Evolutionary conservation across 371 early-diverging fungal genomes (phyloP).

Genomic region (Saksenaea oblongispora): DNA sequence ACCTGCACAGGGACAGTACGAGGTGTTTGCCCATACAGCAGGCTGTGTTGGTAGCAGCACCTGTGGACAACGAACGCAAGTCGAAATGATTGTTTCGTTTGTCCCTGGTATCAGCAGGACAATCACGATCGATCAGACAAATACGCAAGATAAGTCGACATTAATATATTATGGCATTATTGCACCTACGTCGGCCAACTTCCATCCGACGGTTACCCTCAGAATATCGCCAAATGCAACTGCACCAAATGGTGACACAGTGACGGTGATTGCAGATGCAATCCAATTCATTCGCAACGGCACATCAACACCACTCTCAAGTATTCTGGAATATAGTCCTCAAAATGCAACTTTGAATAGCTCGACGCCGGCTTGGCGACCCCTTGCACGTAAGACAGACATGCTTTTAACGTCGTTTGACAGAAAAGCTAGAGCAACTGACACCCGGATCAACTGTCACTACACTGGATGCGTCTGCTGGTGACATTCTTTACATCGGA

Average conservation of each 20-base stretch:
- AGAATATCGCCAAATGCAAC: conserved; percentile 21
- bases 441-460: conserved; percentile 25
- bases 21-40: conserved; percentile 67
- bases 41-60: conserved; percentile 65
- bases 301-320: conserved; percentile 26
- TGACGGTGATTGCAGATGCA: conserved; percentile 32
- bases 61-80: conserved; percentile 54
- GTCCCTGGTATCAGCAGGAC: conserved; percentile 38
- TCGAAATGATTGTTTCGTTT: conserved; percentile 43
- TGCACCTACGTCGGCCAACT: conserved; percentile 25
- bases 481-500: conserved; percentile 34
- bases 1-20: conserved; percentile 62
- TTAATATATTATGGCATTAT: conserved; percentile 55
- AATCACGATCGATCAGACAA: conserved; percentile 45
- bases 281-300: conserved; percentile 38
- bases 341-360: conserved; percentile 26
- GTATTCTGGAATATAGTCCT: conserved; percentile 41
- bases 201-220: conserved; percentile 33
- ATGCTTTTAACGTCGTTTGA: not conserved
- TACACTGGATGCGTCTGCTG: conserved; percentile 27
- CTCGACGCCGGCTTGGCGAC: conserved; percentile 28
- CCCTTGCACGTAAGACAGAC: conserved; percentile 24
- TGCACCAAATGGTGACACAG: conserved; percentile 17
- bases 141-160: conserved; percentile 38
- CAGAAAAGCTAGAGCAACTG: conserved; percentile 29